Conservation (phyloP, 2,329 filamentous ascomycete species). For the Cytospora schulzeri region DNA sequence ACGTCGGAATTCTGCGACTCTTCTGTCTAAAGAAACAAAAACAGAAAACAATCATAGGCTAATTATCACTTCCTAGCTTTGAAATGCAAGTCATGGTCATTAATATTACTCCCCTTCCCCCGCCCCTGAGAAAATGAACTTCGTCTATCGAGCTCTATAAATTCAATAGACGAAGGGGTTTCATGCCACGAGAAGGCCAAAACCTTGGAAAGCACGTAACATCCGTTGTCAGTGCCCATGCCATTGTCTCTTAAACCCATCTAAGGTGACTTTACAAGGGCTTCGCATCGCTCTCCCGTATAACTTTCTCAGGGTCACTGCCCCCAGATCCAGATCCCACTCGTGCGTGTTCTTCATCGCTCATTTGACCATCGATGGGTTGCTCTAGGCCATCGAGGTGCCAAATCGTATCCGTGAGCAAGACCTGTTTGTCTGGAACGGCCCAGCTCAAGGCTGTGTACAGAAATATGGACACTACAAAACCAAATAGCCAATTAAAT, state of each 20-base stretch:
- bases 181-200: too few species aligned
- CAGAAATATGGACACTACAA: conserved; percentile 50
- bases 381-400: conserved; percentile 35
- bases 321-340: background rate
- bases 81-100: too few species aligned
- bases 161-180: too few species aligned
- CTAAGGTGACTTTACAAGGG: conserved; percentile 1
- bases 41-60: too few species aligned
- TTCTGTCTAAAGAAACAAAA: too few species aligned
- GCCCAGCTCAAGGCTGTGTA: conserved; percentile 53
- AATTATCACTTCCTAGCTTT: too few species aligned
- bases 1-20: too few species aligned
- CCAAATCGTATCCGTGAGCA: conserved; percentile 47
- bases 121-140: too few species aligned
- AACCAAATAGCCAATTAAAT: conserved; percentile 38
- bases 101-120: too few species aligned
- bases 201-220: too few species aligned
- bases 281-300: conserved; percentile 3
- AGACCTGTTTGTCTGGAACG: conserved; percentile 52
- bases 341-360: conserved; percentile 29
- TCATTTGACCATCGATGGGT: conserved; percentile 27
- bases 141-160: too few species aligned
- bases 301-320: background rate
- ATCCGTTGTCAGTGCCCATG: background rate
- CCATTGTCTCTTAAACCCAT: background rate